Conservation (phyloP, 768 basidiomycete genomes). For the Phlebiopsis flavidoalba region DNA sequence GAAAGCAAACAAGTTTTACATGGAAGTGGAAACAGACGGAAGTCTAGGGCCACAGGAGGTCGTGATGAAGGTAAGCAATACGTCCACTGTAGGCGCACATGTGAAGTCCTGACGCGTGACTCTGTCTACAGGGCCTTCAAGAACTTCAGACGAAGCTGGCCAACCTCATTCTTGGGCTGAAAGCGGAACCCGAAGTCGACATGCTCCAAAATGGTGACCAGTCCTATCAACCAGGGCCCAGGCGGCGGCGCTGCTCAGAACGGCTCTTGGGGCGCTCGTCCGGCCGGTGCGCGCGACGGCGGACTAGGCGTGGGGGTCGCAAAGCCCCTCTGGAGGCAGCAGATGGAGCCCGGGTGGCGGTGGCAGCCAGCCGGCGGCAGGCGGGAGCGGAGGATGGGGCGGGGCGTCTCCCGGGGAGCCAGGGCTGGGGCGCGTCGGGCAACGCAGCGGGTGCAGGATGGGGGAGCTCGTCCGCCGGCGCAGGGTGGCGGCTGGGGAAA, state of each 20-base stretch:
- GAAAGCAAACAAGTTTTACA: constrained; percentile 87
- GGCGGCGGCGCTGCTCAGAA: not conserved
- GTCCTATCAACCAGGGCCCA: not conserved
- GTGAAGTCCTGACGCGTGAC: too few relatives aligned
- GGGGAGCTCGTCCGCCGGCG: constrained; percentile 7
- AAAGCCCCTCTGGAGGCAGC: constrained; percentile 1
- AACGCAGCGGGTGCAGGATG: not conserved
- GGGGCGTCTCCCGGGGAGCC: not conserved
- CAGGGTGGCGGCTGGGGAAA: constrained; percentile 7
- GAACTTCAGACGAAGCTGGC: constrained; percentile 80
- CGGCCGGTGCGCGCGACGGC: not conserved
- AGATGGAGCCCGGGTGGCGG: constrained; percentile 8
- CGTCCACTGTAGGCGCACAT: not conserved
- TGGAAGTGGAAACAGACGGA: constrained; percentile 93
- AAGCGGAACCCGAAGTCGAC: constrained; percentile 36
- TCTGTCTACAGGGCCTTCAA: constrained; percentile 52
- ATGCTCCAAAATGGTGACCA: not conserved
- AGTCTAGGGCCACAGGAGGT: constrained; percentile 86
- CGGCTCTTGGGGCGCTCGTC: not conserved
- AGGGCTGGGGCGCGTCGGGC: not conserved
- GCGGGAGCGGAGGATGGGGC: not conserved
- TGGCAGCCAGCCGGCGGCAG: not conserved
- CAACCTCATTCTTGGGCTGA: constrained; percentile 71
- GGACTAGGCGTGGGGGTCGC: constrained; percentile 7
- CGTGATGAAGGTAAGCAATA: constrained; percentile 62